Base-by-base conservation (phyloP, 768 basidiomycete genomes). In the Leccinum disarticulatum region DNA sequence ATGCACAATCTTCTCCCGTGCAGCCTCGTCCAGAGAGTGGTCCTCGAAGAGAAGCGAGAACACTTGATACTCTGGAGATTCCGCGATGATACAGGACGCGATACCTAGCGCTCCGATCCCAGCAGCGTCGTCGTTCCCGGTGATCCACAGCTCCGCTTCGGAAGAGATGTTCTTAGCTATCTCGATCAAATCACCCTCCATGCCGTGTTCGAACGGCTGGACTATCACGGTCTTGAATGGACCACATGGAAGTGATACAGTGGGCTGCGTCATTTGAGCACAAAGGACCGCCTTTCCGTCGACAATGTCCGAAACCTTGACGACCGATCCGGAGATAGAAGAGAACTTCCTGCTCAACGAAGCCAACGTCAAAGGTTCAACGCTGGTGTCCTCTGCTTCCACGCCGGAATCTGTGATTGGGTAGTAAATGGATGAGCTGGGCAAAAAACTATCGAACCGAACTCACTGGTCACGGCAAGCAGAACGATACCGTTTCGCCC, bases 81-180 rank as follows among this genome's bases (percentile, higher is more conserved):
- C 71, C 8, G 69, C 69, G 8, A 70, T 64, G 6, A 72, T 54
- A 53, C 71, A 72, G 0, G 71, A 69, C 3, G 69, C 67, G 27
- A 73, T 33, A 28, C 71, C 71, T 13, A 72, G 64, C 17, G 71
- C 71, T 11, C 69, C 71, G 13, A 73, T 72, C 30, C 71, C 71
- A 48, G 61, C 69, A 1, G 71, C 66, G 28, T 73, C 64, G 52
- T 72, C 71, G 33, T 72, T 73, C 4, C 71, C 69, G 2, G 64
- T 68, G 54, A 72, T 65, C 71, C 71, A 72, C 2, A 72, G 27
- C 19, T 72, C 71, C 2, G 66, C 64, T 25, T 70, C 71, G 1
- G 63, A 62, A 25, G 67, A 58, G n/a, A 73, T 55, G 54, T 67
- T 65, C 43, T 64, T 66, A 1, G 61, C 68, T 11, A 73, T 62